Evolutionary conservation across 495 filamentous ascomycete genomes (phyloP).

Genomic region (Bathelium albidoporum): DNA sequence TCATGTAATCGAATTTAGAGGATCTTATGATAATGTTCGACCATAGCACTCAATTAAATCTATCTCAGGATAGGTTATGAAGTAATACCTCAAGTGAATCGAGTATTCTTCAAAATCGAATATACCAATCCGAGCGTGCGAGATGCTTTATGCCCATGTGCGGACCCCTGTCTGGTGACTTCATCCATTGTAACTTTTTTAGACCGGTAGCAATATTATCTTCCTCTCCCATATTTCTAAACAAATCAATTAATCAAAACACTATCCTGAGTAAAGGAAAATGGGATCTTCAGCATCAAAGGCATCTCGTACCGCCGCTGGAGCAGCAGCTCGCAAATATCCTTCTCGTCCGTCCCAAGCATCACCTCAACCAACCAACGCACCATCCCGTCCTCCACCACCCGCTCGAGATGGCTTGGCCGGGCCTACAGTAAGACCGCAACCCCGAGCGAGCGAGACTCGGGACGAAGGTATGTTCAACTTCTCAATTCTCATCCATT

Average conservation of each 20-base stretch:
- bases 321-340: conserved; percentile 45
- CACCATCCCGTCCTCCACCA: conserved; percentile 21
- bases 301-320: conserved; percentile 42
- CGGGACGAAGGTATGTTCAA: conserved; percentile 26
- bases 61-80: too few species aligned
- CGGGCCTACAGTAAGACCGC: conserved; percentile 30
- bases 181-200: neutral
- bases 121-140: too few species aligned
- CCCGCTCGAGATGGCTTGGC: conserved; percentile 15
- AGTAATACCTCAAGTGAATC: too few species aligned
- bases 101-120: too few species aligned
- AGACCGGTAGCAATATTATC: neutral
- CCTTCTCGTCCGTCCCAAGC: conserved; percentile 39
- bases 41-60: neutral
- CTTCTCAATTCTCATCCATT: conserved; percentile 3
- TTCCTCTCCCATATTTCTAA: neutral
- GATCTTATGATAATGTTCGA: neutral
- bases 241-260: neutral
- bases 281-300: conserved; percentile 61
- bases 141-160: neutral
- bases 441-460: conserved; percentile 23
- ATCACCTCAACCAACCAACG: conserved; percentile 16
- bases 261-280: neutral
- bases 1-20: neutral
- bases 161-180: neutral